Base-by-base conservation (phyloP, 1,284 basidiomycete species). In the Marasmius fiardii region DNA sequence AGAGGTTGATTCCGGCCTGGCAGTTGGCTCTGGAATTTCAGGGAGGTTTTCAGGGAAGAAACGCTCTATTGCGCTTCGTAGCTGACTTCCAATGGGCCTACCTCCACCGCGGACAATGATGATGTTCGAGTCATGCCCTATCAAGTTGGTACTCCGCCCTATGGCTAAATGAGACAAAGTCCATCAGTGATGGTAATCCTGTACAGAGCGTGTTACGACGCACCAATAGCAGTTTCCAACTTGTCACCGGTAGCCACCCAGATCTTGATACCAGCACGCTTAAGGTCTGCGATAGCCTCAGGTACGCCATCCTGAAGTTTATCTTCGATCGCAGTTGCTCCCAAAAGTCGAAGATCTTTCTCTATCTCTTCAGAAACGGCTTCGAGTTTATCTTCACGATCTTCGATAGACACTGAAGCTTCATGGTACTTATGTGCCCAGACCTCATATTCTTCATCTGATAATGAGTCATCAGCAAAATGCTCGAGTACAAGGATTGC, bases 231-330 rank as follows among this genome's bases (percentile, higher is more conserved):
- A 34, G 96, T 99, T 73, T 99, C 96, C 39, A 99, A 85, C 75
- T 99, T 99, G 76, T 99, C 97, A 47, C 97, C 97, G 0, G 97
- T 99, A 5, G 94, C 92, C 21, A 99, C 96, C 97, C 97, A 99
- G 57, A 99, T 77, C 71, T 98, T 99, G 77, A 99, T 98, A 0
- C 97, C 97, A 0, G 97, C 97, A 21, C 87, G 80, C 76, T 98
- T 99, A 28, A 99, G 80, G 68, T 98, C 95, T 3, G 91, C 92
- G 63, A 99, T 98, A 2, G 95, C 83, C 68, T 98, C 95, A 2
- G 96, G 96, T 1, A 99, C 97, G 51, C 96, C 97, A 67, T 99
- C 96, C 72, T 99, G 97, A 14, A 99, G 76, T 57, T 87, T 85
- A 73, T 99, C 97, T 71, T 99, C 97, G 64, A 99, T 99, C 23